Conservation (phyloP, 2,329 filamentous ascomycete species). For the Exutisphaerella laricina region DNA sequence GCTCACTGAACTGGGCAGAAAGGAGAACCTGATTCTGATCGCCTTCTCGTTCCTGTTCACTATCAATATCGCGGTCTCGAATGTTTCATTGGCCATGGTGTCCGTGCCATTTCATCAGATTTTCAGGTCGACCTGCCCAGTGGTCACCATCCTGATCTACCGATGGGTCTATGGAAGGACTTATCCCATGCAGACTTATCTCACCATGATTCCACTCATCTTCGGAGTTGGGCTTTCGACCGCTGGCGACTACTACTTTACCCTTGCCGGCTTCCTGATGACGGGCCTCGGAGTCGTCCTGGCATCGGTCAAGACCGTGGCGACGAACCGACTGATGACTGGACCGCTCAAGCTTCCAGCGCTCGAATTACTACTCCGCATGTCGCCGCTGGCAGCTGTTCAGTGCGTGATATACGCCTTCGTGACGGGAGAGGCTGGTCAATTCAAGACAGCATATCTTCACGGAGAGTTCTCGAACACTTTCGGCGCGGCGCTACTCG, state of each 20-base stretch:
- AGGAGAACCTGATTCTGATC: slow-evolving; percentile 52
- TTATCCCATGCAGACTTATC: slow-evolving; percentile 53
- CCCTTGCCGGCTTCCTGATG: slow-evolving; percentile 43
- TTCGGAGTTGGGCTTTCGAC: slow-evolving; percentile 56
- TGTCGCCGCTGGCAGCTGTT: slow-evolving; percentile 21
- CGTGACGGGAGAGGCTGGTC: slow-evolving; percentile 17
- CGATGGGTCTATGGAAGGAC: slow-evolving; percentile 51
- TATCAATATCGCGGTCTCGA: slow-evolving; percentile 60
- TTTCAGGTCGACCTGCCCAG: slow-evolving; percentile 56
- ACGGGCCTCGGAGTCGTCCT: slow-evolving; percentile 37
- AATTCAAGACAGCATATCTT: slow-evolving; percentile 12
- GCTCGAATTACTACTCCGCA: slow-evolving; percentile 51
- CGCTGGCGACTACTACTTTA: slow-evolving; percentile 58
- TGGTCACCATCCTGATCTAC: slow-evolving; percentile 59
- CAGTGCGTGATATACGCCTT: slow-evolving; percentile 21
- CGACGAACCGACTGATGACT: slow-evolving; percentile 61
- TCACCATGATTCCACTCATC: slow-evolving; percentile 57
- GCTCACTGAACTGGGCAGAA: slow-evolving; percentile 47
- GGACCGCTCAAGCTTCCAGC: slow-evolving; percentile 53
- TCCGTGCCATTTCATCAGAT: slow-evolving; percentile 64
- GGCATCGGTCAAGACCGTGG: slow-evolving; percentile 52
- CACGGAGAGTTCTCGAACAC: slow-evolving; percentile 43
- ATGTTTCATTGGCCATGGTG: slow-evolving; percentile 56
- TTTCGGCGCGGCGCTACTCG: slow-evolving; percentile 49
- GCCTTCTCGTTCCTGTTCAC: slow-evolving; percentile 58